A percentile compares a stretch with the other conserved stretches of the same genome.
These are phyloP conservation scores for Turritis glabra DNA, from an alignment of 345 rosid species.

Conservation along the genomic window DNA sequence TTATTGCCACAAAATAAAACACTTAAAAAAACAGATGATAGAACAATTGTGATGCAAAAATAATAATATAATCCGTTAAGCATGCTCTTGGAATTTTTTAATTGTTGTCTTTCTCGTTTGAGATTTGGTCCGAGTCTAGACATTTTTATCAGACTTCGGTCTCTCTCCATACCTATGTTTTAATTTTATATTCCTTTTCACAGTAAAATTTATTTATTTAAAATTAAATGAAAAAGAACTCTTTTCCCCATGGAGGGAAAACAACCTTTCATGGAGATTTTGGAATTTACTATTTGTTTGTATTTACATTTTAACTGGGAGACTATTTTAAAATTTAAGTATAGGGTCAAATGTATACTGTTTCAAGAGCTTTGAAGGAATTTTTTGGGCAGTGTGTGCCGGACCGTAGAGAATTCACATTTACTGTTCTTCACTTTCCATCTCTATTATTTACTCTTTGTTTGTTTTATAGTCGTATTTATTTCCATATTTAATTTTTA, in stretches of 20 bases:
- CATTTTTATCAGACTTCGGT: constrained; percentile 25
- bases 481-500: constrained; percentile 29
- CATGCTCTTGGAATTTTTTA: constrained; percentile 24
- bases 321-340: neutral
- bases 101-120: constrained; percentile 25
- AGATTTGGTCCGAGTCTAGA: constrained; percentile 34
- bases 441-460: constrained; percentile 26
- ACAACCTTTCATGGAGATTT: constrained; percentile 41
- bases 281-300: constrained; percentile 40
- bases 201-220: constrained; percentile 15
- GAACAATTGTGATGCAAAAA: neutral
- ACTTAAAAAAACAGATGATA: constrained; percentile 18
- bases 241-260: constrained; percentile 39
- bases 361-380: constrained; percentile 33
- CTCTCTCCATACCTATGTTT: constrained; percentile 37
- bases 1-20: constrained; percentile 30
- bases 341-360: constrained; percentile 24
- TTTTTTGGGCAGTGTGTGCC: constrained; percentile 44
- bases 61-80: neutral
- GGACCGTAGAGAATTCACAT: constrained; percentile 34
- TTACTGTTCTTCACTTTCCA: constrained; percentile 12
- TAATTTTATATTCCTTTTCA: constrained; percentile 32
- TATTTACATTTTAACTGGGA: constrained; percentile 17
- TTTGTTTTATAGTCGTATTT: constrained; percentile 11
- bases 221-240: constrained; percentile 9